A percentile compares a stretch with the other conserved stretches of the same genome.
phyloP scores from a whole-genome alignment of 176 grass and related monocot genomes.

The Carex cristatella region DNA sequence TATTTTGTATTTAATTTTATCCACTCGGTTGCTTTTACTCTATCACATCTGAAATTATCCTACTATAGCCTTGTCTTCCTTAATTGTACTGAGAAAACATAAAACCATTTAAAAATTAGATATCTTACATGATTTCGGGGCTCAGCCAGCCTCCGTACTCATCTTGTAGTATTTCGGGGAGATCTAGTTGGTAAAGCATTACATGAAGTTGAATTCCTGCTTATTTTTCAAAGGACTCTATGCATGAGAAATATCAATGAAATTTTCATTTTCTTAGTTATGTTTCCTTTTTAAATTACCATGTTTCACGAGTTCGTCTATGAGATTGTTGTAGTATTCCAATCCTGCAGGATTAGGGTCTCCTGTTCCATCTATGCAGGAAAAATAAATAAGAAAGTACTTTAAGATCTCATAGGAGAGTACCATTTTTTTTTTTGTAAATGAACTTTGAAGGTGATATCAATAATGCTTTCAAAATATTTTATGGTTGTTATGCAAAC shows the following conservation, averaged over 20 bases:
- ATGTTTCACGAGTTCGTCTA: conserved; percentile 56
- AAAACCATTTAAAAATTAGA: background rate
- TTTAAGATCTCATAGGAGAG: background rate
- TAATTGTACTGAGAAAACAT: background rate
- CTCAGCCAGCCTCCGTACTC: conserved; percentile 76
- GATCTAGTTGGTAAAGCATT: conserved; percentile 66
- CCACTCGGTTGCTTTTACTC: background rate
- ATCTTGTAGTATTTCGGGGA: conserved; percentile 74
- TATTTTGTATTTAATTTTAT: background rate
- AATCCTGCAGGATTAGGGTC: conserved; percentile 60
- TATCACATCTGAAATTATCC: background rate
- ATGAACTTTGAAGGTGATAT: background rate
- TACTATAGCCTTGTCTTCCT: background rate
- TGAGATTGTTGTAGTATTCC: conserved; percentile 70
- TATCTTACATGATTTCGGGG: conserved; percentile 67
- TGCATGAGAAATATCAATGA: background rate
- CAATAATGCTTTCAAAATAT: background rate
- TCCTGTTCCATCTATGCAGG: conserved; percentile 53
- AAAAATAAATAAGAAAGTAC: background rate
- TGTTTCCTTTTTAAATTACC: conserved; percentile 19
- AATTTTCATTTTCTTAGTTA: background rate
- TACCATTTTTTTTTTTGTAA: background rate
- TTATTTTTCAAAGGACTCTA: background rate
- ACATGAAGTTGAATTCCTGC: conserved; percentile 73
- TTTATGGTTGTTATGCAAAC: background rate